Evolutionary conservation across 2,329 filamentous ascomycete genomes (phyloP), one percentile per base, ranked within the genome.

Genomic region (Daldinia eschscholtzii): DNA sequence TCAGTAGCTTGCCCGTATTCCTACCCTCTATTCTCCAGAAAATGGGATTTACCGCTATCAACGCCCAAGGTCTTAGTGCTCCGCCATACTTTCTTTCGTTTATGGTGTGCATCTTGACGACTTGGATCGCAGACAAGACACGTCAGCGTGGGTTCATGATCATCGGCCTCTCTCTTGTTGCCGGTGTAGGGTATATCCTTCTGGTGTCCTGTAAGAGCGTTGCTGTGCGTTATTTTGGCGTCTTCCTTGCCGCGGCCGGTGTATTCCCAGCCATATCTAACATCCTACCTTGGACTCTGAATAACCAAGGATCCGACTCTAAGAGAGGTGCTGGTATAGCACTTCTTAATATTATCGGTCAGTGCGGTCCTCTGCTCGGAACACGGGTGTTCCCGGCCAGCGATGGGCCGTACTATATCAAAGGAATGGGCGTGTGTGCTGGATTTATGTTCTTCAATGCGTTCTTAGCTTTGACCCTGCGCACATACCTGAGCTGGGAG

Each of bases 41-140:
- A 61, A 92, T 93, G 88, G 91, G 91, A 9, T 93, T 90, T 79
- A 86, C 85, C 0, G 81, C 85, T 13, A 85, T 93, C 67, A 83
- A 89, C 65, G 89, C 92, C 0, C 91, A 94, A 79, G 92, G 91
- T 0, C 84, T 94, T 12, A 90, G 90, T 0, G 90, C 91, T 0
- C 91, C 91, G 0, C 90, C 91, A 0, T 93, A 91, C 77, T 88
- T 93, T 72, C 78, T 91, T 15, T 85, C 90, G 1, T 92, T 91
- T 76, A 72, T 91, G 12, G 79, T 89, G 23, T 91, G 88, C 50
- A 84, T 93, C 66, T 73, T 75, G 9, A 87, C 87, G 1, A 89
- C 89, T 4, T 91, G 84, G 76, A 76, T 92, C 39, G 89, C 90
- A n/a, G 91, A 93, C 80, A 84, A 83, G 13, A 83, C 85, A 1